Base-by-base conservation (phyloP, 345 rosid species). In the Brassica nigra region DNA sequence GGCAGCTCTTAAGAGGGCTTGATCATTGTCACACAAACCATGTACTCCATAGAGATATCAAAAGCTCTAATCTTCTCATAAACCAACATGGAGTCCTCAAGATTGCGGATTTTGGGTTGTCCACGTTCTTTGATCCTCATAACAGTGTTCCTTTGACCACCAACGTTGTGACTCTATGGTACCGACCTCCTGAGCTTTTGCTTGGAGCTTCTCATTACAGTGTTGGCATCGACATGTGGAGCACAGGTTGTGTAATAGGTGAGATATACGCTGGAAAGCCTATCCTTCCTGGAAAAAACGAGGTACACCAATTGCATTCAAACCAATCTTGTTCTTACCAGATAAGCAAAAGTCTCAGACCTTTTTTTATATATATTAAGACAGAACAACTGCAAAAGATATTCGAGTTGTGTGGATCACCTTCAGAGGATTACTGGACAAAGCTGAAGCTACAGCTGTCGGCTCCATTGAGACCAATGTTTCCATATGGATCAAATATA, bases 111-210 rank as follows among this genome's bases (percentile, higher is more conserved):
- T 95, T 95, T 66, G 97, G 99, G 23, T 82, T 95, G 62, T 92
- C 99, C 20, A 91, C 89, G 39, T 84, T 86, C 82, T 95, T 86
- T 20, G 83, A 92, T 72, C 93, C 97, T 63, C 79, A 77, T 6
- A 76, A 89, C 71, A 87, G 76, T 33, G 86, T 74, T 62, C 90
- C 87, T 3, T 77, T 92, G 90, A 95, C 99, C 5, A 91, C 89
- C 36, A 94, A 94, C 28, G 97, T 95, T 27, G 97, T 90, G 78
- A 95, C 97, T 20, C 93, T 95, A 14, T 95, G 99, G 99, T 95
- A 95, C 80, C 85, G 97, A 81, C 95, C 97, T 4, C 99, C 99
- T 0, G 97, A 95, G 78, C 97, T 95, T 77, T 87, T 95, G 76
- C 90, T 95, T 61, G 97, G 99, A 74, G 90, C 97, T 54, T 78